phyloP scores from a whole-genome alignment of 495 filamentous ascomycete genomes.

The Staphylotrichum longicolle region DNA sequence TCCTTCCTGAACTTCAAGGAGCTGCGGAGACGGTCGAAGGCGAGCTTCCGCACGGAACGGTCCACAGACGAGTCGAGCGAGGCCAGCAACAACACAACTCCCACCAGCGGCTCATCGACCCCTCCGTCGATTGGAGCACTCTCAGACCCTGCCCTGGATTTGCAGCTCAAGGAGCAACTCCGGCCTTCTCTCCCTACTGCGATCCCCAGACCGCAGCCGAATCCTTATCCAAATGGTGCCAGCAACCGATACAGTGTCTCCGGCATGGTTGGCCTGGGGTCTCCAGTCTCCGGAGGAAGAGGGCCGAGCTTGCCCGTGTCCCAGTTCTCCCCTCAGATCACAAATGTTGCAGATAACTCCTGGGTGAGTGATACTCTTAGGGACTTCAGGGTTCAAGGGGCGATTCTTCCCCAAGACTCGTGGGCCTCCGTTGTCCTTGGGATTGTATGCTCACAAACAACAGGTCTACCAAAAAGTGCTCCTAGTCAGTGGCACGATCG shows the following conservation, averaged over 20 bases:
- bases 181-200: conserved; percentile 26
- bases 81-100: conserved; percentile 43
- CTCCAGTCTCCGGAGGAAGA: conserved; percentile 54
- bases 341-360: conserved; percentile 73
- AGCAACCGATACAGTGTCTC: conserved; percentile 48
- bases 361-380: conserved; percentile 58
- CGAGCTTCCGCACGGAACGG: conserved; percentile 58
- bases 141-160: conserved; percentile 49
- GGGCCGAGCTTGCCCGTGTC: conserved; percentile 60
- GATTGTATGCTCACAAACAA: conserved; percentile 15
- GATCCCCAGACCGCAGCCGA: conserved; percentile 43
- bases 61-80: conserved; percentile 55
- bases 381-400: too few species aligned
- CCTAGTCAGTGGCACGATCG: conserved; percentile 73
- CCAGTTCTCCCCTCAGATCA: conserved; percentile 71
- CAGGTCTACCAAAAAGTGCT: conserved; percentile 90
- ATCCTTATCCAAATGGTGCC: conserved; percentile 40
- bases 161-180: conserved; percentile 43
- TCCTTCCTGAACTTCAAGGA: conserved; percentile 69
- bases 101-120: conserved; percentile 47
- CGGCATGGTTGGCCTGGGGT: conserved; percentile 54
- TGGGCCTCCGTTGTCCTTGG: too few species aligned
- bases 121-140: conserved; percentile 46
- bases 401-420: too few species aligned
- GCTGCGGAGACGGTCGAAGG: conserved; percentile 69